Conservation (phyloP, 805 yeast genomes). For the Candida bentonensis region DNA sequence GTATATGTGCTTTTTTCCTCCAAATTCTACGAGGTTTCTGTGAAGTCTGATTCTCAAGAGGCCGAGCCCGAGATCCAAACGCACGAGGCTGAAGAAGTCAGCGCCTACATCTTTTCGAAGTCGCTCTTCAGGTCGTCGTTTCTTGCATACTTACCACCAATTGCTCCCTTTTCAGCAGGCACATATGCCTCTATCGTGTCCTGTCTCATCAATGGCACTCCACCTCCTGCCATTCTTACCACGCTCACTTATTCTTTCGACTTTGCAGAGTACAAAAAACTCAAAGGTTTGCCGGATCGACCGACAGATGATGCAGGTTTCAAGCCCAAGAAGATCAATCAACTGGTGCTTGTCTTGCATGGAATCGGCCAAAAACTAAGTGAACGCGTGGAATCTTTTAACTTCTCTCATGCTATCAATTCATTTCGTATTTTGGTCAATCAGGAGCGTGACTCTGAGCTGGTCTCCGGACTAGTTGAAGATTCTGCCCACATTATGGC, state of each 20-base stretch:
- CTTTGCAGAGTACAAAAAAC: constrained; percentile 19
- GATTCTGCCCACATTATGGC: constrained; percentile 15
- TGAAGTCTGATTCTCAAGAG: constrained; percentile 10
- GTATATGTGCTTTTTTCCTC: constrained; percentile 19
- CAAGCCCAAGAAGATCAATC: constrained; percentile 30
- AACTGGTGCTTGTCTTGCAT: constrained; percentile 71
- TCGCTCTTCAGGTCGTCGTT: neutral
- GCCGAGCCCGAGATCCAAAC: constrained; percentile 8
- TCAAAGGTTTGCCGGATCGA: constrained; percentile 15
- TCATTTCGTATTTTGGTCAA: constrained; percentile 22
- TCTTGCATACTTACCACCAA: neutral
- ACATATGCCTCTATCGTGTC: constrained; percentile 4
- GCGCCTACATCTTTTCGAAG: neutral
- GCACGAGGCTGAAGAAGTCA: constrained; percentile 4
- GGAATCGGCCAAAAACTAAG: constrained; percentile 92
- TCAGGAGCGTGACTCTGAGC: constrained; percentile 12
- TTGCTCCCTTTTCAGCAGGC: neutral
- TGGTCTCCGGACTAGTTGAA: constrained; percentile 10
- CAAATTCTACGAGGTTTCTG: constrained; percentile 10
- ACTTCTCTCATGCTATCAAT: constrained; percentile 61
- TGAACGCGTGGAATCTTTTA: constrained; percentile 61
- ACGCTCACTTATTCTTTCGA: constrained; percentile 18
- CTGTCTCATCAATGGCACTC: constrained; percentile 10
- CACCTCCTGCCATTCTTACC: constrained; percentile 11
- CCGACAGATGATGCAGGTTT: constrained; percentile 14